These are phyloP conservation scores for Phyllosticta citrichinensis DNA, from an alignment of 2,329 filamentous ascomycete species.

Conservation along the genomic window DNA sequence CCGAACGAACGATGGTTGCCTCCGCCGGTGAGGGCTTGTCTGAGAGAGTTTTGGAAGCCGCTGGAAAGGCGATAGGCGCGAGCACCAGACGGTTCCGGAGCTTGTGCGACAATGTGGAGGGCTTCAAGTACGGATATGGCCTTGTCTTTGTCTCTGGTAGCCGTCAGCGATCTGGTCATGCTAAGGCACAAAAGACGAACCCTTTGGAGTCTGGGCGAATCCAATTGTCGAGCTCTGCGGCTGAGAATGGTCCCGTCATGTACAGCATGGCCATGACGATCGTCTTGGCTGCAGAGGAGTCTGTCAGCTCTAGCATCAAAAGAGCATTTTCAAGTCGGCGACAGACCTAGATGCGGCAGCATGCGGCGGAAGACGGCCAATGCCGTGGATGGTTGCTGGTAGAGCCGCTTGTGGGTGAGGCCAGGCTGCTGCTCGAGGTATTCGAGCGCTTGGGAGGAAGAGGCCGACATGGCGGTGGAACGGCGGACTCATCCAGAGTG, in stretches of 20 bases:
- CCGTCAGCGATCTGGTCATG: neutral
- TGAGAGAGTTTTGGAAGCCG: constrained; percentile 74
- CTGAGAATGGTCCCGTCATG: constrained; percentile 67
- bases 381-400: constrained; percentile 90
- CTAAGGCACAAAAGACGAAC: constrained; percentile 23
- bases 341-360: constrained; percentile 76
- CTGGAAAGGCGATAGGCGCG: constrained; percentile 67
- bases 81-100: constrained; percentile 47
- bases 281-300: constrained; percentile 59
- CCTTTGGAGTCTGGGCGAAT: constrained; percentile 57
- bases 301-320: neutral
- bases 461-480: constrained; percentile 41
- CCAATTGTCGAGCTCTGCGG: constrained; percentile 78
- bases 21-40: constrained; percentile 77
- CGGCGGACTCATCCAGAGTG: constrained; percentile 12
- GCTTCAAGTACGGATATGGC: constrained; percentile 70
- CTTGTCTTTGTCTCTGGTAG: constrained; percentile 63
- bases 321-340: neutral
- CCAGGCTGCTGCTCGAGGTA: constrained; percentile 89
- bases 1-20: constrained; percentile 84
- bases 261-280: constrained; percentile 95
- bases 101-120: constrained; percentile 68
- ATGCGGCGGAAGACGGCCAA: constrained; percentile 95
- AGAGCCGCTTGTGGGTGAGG: constrained; percentile 81
- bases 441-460: constrained; percentile 60